Evolutionary conservation across 106 monocot species (phyloP), one percentile per base, ranked within the genome.

Genomic region (Apostasia shenzhenica): DNA sequence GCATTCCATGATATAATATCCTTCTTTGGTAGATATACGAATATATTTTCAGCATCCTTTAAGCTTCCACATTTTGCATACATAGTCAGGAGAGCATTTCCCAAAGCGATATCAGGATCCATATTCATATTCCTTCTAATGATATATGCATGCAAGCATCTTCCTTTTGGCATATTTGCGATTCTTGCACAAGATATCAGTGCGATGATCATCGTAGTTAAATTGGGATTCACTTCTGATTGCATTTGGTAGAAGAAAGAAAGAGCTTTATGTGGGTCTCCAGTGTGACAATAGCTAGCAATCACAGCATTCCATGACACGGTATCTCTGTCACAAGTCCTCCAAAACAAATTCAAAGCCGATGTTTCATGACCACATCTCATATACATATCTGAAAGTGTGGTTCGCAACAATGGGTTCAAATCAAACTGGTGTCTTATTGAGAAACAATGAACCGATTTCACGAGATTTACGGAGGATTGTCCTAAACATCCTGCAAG

Each of bases 1-100:
- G 73, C 72, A 73, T 84, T 88, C 84, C 84, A 84, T 41, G 79
- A 73, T 39, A 80, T 13, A 71, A 86, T 45, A 62, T 90, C 86
- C 75, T 54, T 86, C 38, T 83, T 78, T 3, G 5, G 67, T 73
- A 62, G 14, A 45, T 54, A 61, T 46, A 44, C 44, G 47, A 79
- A 79, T 67, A 79, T 47, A 11, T 14, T 54, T 48, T 54, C 47
- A 55, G 78, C 78, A 61, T 68, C 62, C 6, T 40, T 47, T 11
- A 79, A 13, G 14, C 67, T 67, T 61, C 78, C 78, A 55, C 78
- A 79, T 61, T 68, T 79, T 47, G 78, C 67, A 48, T 79, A 69
- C 78, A 79, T 79, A 3, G 73, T 73, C 14, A 79, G 48, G 67
- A 79, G 78, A 54, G 78, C 67, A 73, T 79, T 79, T 62, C 58